Percentiles rank a stretch among this genome's conserved stretches.
phyloP scores from a whole-genome alignment of 2,329 filamentous ascomycete species.

The Chaetomium sp. region DNA sequence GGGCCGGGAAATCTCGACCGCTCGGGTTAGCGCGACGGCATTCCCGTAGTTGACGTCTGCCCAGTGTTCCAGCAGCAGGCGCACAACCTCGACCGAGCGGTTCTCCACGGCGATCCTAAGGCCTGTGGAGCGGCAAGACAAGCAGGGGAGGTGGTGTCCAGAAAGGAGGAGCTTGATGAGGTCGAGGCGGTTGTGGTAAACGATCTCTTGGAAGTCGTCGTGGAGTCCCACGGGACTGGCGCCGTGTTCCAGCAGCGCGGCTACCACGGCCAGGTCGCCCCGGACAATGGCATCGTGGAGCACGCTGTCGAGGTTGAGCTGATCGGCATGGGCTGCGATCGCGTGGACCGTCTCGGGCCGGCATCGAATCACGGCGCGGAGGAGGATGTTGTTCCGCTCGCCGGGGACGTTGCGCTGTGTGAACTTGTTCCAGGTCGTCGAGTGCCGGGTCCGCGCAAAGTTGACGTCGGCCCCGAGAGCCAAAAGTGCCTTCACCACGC shows the following conservation, averaged over 20 bases:
- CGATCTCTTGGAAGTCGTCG: constrained; percentile 24
- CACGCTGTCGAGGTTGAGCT: constrained; percentile 24
- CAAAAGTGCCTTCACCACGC: constrained; percentile 23
- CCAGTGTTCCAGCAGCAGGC: constrained; percentile 21
- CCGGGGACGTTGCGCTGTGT: constrained; percentile 16
- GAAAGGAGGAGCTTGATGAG: constrained; percentile 20
- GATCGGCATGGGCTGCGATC: constrained; percentile 24
- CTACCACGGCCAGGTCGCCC: constrained; percentile 20
- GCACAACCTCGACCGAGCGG: constrained; percentile 17
- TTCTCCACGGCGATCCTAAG: constrained; percentile 24
- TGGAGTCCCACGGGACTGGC: constrained; percentile 23
- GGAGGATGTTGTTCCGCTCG: constrained; percentile 24
- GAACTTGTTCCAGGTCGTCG: constrained; percentile 21
- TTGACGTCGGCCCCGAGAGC: constrained; percentile 26
- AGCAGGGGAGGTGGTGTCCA: constrained; percentile 23
- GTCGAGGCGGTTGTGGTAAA: constrained; percentile 19
- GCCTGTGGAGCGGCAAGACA: constrained; percentile 22
- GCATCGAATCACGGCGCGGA: constrained; percentile 21
- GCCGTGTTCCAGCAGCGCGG: constrained; percentile 22
- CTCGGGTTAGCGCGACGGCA: constrained; percentile 20
- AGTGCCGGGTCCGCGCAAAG: constrained; percentile 19
- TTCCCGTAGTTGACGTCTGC: constrained; percentile 24
- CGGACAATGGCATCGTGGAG: constrained; percentile 23
- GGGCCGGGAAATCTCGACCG: constrained; percentile 19
- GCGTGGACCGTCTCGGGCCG: constrained; percentile 21